Conservation (phyloP, 2,329 filamentous ascomycete genomes). For the Dothistroma pini region DNA sequence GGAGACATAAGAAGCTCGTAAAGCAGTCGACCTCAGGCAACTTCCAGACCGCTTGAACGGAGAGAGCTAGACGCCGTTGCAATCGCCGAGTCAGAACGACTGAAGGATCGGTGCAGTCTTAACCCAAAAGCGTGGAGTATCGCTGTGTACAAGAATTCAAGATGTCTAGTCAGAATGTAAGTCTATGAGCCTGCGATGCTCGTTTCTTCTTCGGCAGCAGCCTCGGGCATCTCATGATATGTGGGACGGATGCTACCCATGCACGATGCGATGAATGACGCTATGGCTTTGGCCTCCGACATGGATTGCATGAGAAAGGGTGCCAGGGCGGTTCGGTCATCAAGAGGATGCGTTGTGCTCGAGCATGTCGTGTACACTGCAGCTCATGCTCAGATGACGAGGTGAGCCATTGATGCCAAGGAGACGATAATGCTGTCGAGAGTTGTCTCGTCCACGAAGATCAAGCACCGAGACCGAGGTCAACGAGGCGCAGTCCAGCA, state of each 20-base stretch:
- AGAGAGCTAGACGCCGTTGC: conserved; percentile 1
- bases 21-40: neutral
- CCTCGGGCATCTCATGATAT: neutral
- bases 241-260: neutral
- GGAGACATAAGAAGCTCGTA: neutral
- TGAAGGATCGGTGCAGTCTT: neutral
- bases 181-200: neutral
- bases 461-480: too few relatives aligned
- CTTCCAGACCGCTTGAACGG: neutral
- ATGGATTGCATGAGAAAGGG: neutral
- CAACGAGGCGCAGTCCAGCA: too few relatives aligned
- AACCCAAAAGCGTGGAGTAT: neutral
- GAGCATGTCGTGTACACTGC: neutral
- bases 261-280: neutral
- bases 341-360: neutral
- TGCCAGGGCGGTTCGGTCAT: neutral
- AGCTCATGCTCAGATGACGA: neutral
- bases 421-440: too few relatives aligned
- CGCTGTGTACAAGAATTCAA: neutral
- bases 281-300: neutral
- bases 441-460: too few relatives aligned
- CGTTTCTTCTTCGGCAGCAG: neutral
- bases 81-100: neutral
- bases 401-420: too few relatives aligned
- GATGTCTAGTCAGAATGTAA: neutral